Evolutionary conservation across 208 protist genomes (phyloP), one percentile per base, ranked within the genome.

Genomic region (Trypanosoma platydactyli): DNA sequence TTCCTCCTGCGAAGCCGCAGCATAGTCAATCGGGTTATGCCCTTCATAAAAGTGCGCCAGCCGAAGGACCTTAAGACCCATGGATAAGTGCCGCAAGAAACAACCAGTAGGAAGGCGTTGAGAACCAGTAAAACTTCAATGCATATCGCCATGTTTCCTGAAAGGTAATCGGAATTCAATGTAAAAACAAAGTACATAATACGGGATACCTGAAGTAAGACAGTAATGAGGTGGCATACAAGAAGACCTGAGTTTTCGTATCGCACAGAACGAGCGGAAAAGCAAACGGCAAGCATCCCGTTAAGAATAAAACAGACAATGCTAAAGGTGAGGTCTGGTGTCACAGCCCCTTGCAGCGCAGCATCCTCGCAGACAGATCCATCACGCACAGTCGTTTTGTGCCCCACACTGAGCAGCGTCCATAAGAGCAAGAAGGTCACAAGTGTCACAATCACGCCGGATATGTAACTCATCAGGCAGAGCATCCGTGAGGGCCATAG

Each of bases 191-290:
- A 88, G 54, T 92, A 86, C 0, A 60, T 59, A 7, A 74, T 63
- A 25, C 77, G 68, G 55, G 58, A 52, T 1, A 83, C 27, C 62
- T 88, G 74, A 49, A 92, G 60, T 38, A 71, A 50, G 4, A 80
- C 72, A 46, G 79, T 56, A 16, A 87, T 61, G 18, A 69, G 72
- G 48, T 84, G 73, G 24, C 76, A 79, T 20, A 88, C 58, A 7
- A 92, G 73, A 33, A 80, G 50, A 12, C 80, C 76, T 5, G 73
- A 48, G 54, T 82, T 78, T 52, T 92, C 82, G 46, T 79, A 81
- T 48, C 80, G 79, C 20, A 82, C 80, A 0, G 82, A 79, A 40
- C 76, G 86, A 22, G 87, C 53, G 0, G 82, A 57, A 72, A 74
- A 84, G 63, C 50, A 77, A 18, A 77, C 50, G 16, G 68, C 46